phyloP scores from a whole-genome alignment of 2,329 filamentous ascomycete genomes.

The Monosporascus sp. region DNA sequence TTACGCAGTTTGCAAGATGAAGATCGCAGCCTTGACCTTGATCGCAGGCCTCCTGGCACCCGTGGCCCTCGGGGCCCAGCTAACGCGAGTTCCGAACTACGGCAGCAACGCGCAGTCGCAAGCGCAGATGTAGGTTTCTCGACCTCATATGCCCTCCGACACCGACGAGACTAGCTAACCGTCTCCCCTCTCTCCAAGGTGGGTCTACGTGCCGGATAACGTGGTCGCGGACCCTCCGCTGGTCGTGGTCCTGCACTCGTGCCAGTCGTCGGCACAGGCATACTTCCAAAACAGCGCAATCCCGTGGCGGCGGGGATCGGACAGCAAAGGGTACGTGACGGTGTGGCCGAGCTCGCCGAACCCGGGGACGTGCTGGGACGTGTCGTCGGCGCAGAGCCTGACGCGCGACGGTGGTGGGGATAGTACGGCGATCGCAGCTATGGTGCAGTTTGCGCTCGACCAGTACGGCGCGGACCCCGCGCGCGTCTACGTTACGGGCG shows the following conservation, averaged over 20 bases:
- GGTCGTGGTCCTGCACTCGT: constrained; percentile 33
- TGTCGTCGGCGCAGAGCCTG: constrained; percentile 38
- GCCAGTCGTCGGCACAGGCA: constrained; percentile 30
- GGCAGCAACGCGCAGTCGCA: constrained; percentile 31
- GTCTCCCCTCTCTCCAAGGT: constrained; percentile 15
- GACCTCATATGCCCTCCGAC: neutral
- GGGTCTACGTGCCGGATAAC: constrained; percentile 31
- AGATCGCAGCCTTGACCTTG: constrained; percentile 18
- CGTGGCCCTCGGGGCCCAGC: constrained; percentile 21
- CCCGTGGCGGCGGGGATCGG: constrained; percentile 29
- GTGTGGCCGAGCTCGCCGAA: constrained; percentile 49
- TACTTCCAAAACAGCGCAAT: constrained; percentile 32
- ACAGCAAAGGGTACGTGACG: constrained; percentile 33
- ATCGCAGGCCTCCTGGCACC: constrained; percentile 17
- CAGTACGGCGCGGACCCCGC: constrained; percentile 24
- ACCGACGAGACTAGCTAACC: neutral
- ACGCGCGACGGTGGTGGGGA: constrained; percentile 30
- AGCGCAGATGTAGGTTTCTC: constrained; percentile 27
- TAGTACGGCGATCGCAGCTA: constrained; percentile 33
- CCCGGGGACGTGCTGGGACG: constrained; percentile 51
- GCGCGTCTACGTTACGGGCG: constrained; percentile 31
- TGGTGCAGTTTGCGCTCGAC: constrained; percentile 28
- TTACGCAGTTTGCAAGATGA: neutral
- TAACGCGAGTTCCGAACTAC: constrained; percentile 29
- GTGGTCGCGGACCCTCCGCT: constrained; percentile 28